Conservation (phyloP, 2,329 filamentous ascomycete genomes). For the Colletotrichum gloeosporioides region DNA sequence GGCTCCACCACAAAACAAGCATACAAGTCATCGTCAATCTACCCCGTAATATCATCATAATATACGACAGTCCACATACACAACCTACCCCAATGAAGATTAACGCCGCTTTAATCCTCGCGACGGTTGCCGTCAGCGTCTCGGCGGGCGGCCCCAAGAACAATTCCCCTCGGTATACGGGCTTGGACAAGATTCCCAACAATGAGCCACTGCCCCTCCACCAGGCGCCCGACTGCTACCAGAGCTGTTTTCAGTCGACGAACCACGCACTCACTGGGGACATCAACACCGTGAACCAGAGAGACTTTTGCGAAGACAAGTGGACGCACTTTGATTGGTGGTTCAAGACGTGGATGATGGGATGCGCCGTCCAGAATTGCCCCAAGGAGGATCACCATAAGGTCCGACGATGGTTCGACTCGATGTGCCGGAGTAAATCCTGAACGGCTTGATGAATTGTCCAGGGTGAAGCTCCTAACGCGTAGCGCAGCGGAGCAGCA, state of each 20-base stretch:
- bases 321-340: background rate
- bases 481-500: no score
- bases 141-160: background rate
- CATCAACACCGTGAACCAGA: background rate
- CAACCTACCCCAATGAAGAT: background rate
- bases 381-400: background rate
- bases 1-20: no score
- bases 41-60: no score
- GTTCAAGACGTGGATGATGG: background rate
- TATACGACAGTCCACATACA: background rate
- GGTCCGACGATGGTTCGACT: background rate
- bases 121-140: background rate
- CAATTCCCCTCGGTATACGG: background rate
- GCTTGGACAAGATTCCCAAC: background rate
- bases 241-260: background rate
- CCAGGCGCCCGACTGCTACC: background rate
- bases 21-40: no score
- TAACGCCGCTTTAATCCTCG: background rate
- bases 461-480: no score
- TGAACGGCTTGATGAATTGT: no score
- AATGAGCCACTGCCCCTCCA: background rate
- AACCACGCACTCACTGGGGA: background rate
- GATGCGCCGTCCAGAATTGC: background rate
- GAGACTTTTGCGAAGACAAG: background rate
- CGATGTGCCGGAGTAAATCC: background rate